Conservation (phyloP, 345 rosid species). For the Geranium rotundifolium region DNA sequence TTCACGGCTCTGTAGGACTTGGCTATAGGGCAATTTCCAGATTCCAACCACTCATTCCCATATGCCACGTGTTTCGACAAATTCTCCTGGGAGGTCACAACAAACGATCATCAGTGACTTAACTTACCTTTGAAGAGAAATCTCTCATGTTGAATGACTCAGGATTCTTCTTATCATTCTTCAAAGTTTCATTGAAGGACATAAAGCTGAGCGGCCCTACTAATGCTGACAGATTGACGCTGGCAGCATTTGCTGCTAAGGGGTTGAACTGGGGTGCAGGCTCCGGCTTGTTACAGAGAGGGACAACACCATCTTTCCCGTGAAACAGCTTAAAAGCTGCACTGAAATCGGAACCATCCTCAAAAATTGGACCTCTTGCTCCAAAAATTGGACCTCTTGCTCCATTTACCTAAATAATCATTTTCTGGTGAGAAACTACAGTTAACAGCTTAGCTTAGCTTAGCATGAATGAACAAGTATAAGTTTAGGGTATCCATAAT, state of each 20-base stretch:
- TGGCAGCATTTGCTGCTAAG: constrained; percentile 52
- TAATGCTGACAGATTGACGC: constrained; percentile 65
- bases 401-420: constrained; percentile 34
- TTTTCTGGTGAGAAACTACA: no score
- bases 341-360: constrained; percentile 71
- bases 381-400: no score
- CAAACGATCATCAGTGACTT: neutral
- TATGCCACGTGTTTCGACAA: constrained; percentile 52
- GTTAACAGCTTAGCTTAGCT: no score
- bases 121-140: constrained; percentile 55
- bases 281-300: constrained; percentile 40
- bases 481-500: neutral
- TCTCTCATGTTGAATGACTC: constrained; percentile 39
- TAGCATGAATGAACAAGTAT: no score
- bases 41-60: constrained; percentile 68
- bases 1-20: constrained; percentile 76
- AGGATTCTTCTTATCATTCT: constrained; percentile 50
- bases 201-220: constrained; percentile 74
- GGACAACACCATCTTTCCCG: constrained; percentile 77
- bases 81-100: constrained; percentile 20
- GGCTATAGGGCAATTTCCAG: constrained; percentile 81
- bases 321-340: constrained; percentile 71
- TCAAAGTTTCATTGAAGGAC: constrained; percentile 52
- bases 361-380: constrained; percentile 91
- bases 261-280: constrained; percentile 55